Conservation (phyloP, 345 rosid genomes). For the Toxicodendron radicans region DNA sequence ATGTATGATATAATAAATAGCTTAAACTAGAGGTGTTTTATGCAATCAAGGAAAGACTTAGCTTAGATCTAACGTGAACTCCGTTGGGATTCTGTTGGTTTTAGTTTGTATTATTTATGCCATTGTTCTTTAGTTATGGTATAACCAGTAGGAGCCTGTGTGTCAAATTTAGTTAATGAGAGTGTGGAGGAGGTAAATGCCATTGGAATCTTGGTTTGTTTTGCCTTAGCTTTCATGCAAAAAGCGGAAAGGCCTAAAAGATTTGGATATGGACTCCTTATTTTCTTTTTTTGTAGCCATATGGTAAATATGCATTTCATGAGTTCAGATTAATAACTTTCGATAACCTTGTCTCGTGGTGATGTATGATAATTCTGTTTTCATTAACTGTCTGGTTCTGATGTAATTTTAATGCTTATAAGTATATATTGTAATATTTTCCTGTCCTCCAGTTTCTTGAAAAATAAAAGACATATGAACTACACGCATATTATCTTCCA, state of each 20-base stretch:
- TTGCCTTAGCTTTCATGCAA: not conserved
- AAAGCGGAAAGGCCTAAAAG: not conserved
- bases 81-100: not conserved
- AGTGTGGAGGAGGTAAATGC: not conserved
- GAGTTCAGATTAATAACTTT: not conserved
- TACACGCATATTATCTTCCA: not conserved
- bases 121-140: not conserved
- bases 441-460: not conserved
- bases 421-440: not conserved
- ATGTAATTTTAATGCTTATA: not conserved
- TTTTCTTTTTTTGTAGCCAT: not conserved
- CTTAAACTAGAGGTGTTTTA: not conserved
- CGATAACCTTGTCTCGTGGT: not conserved
- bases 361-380: not conserved
- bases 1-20: not conserved
- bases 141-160: not conserved
- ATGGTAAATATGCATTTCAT: not conserved
- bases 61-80: conserved; percentile 14
- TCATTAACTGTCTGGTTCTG: not conserved
- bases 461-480: not conserved
- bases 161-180: not conserved
- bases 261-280: not conserved
- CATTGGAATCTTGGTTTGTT: not conserved
- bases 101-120: not conserved
- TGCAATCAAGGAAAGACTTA: not conserved